These are phyloP conservation scores for Metarhizium sp. DNA, from an alignment of 2,329 filamentous ascomycete species.

Conservation along the genomic window DNA sequence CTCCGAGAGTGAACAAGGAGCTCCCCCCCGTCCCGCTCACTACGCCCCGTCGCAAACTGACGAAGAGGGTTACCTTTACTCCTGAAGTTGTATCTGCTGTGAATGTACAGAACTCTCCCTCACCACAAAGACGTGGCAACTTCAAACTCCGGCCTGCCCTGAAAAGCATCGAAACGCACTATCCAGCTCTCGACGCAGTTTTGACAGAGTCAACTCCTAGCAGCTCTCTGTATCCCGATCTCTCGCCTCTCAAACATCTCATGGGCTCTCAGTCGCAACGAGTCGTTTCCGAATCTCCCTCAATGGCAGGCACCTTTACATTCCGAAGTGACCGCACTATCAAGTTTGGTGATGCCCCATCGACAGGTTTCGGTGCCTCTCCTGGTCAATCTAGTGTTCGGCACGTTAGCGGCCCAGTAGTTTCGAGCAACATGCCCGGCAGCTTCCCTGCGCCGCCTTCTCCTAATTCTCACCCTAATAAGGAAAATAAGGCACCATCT, in stretches of 20 bases:
- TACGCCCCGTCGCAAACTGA: slow-evolving; percentile 56
- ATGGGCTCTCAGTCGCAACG: slow-evolving; percentile 15
- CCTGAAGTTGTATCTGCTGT: slow-evolving; percentile 51
- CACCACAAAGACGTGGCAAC: slow-evolving; percentile 41
- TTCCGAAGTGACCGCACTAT: slow-evolving; percentile 60
- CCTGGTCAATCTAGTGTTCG: slow-evolving; percentile 53
- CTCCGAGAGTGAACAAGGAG: slow-evolving; percentile 38
- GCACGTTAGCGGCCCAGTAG: slow-evolving; percentile 45
- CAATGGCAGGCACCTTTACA: slow-evolving; percentile 49
- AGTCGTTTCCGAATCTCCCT: slow-evolving; percentile 20
- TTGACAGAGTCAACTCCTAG: slow-evolving; percentile 16
- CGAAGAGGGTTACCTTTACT: slow-evolving; percentile 74
- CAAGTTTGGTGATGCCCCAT: slow-evolving; percentile 39
- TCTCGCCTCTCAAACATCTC: slow-evolving; percentile 32
- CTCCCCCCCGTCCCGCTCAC: slow-evolving; percentile 45
- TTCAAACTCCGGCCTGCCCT: slow-evolving; percentile 30
- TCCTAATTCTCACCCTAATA: slow-evolving; percentile 32
- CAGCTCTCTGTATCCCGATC: slow-evolving; percentile 43
- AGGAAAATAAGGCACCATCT: slow-evolving; percentile 43
- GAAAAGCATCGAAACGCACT: slow-evolving; percentile 12
- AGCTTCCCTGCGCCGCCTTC: slow-evolving; percentile 35
- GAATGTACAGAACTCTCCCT: slow-evolving; percentile 41
- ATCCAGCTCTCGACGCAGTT: slow-evolving; percentile 20
- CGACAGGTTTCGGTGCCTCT: slow-evolving; percentile 45
- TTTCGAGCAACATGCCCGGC: slow-evolving; percentile 42